Percentiles rank a stretch among this genome's conserved stretches.
Evolutionary conservation across 1,284 basidiomycete genomes (phyloP).

Genomic region (Cryptococcus sp.): DNA sequence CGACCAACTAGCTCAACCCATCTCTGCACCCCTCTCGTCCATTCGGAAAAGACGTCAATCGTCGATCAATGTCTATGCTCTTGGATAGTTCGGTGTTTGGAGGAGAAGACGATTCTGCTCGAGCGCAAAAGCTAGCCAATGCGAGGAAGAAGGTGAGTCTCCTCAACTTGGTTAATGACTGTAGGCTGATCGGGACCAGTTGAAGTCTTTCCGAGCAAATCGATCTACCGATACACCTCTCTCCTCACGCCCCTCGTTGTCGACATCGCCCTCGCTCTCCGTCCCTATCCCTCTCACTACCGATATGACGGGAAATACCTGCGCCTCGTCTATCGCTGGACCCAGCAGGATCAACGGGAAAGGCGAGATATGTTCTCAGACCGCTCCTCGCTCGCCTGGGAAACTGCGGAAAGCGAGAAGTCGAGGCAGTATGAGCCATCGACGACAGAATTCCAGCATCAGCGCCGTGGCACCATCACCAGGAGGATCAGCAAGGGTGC

Average conservation of each 20-base stretch:
- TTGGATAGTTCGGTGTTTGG: neutral
- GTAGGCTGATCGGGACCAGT: conserved; percentile 15
- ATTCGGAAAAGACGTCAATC: too few species aligned
- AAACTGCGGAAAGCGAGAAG: conserved; percentile 10
- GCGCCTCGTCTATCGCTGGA: neutral
- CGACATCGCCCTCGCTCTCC: conserved; percentile 12
- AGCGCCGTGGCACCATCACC: neutral
- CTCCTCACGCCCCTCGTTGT: conserved; percentile 13
- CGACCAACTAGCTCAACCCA: too few species aligned
- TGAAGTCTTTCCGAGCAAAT: conserved; percentile 37
- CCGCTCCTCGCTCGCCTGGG: conserved; percentile 1
- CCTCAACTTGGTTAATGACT: neutral
- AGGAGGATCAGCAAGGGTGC: conserved; percentile 3
- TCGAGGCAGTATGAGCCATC: conserved; percentile 13
- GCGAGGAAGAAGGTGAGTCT: conserved; percentile 36
- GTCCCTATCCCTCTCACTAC: conserved; percentile 15
- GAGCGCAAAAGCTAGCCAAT: conserved; percentile 31
- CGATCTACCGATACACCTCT: conserved; percentile 15
- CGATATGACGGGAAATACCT: conserved; percentile 15
- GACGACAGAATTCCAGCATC: conserved; percentile 6
- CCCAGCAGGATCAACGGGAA: conserved; percentile 6
- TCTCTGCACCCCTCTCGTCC: too few species aligned
- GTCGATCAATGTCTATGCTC: neutral
- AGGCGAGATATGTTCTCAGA: neutral
- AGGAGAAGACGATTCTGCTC: conserved; percentile 10